Evolutionary conservation across 306 rosid species (phyloP).

Genomic region (Cercis canadensis): DNA sequence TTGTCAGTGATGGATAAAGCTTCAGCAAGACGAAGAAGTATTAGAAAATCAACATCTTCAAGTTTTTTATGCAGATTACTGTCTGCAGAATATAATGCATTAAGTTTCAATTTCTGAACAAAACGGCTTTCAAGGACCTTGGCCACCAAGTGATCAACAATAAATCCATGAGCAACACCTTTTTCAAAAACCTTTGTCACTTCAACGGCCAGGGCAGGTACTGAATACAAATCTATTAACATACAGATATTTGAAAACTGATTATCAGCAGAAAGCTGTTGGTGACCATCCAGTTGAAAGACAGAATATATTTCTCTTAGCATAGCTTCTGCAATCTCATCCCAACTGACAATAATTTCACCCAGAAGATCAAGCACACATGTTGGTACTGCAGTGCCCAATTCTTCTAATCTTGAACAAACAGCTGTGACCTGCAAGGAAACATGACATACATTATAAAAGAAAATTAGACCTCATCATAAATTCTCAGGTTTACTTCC

Average conservation of each 20-base stretch:
- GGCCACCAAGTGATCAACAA: too few relatives aligned
- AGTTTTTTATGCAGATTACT: too few relatives aligned
- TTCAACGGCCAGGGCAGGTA: too few relatives aligned
- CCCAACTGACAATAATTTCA: conserved; percentile 67
- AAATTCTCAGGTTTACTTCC: too few relatives aligned
- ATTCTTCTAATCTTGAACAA: conserved; percentile 55
- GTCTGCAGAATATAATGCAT: too few relatives aligned
- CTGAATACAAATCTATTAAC: conserved; percentile 60
- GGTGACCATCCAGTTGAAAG: conserved; percentile 52
- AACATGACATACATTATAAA: too few relatives aligned
- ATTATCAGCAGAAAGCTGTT: conserved; percentile 45
- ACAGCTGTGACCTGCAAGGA: conserved; percentile 61
- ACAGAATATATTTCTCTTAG: conserved; percentile 65
- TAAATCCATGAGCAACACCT: too few relatives aligned
- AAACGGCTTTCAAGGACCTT: too few relatives aligned
- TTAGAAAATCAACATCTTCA: conserved; percentile 58
- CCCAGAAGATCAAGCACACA: conserved; percentile 63
- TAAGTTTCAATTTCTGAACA: conserved; percentile 5
- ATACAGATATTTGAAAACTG: conserved; percentile 62
- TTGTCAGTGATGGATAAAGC: conserved; percentile 61
- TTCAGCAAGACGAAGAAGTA: conserved; percentile 72
- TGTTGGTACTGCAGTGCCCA: conserved; percentile 57
- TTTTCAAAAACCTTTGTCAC: too few relatives aligned
- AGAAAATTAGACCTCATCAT: too few relatives aligned
- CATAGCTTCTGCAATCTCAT: conserved; percentile 66